These are phyloP conservation scores for Plasmodium cynomolgi DNA, from an alignment of 169 alveolate genomes.

Conservation along the genomic window DNA sequence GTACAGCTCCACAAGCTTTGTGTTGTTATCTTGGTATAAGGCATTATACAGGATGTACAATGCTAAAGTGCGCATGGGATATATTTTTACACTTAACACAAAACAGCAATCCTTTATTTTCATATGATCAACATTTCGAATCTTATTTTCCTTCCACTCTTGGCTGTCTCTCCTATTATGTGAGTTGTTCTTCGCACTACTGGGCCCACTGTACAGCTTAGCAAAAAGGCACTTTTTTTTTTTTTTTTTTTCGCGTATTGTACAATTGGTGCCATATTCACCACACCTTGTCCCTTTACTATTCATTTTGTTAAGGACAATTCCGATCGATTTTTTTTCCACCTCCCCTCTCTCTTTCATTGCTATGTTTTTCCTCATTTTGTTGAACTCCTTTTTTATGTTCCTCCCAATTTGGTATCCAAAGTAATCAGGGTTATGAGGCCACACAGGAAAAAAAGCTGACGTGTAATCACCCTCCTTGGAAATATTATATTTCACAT, in stretches of 20 bases:
- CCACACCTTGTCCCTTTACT: background rate
- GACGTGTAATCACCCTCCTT: slow-evolving; percentile 38
- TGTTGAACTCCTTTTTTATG: slow-evolving; percentile 39
- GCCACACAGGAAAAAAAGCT: slow-evolving; percentile 70
- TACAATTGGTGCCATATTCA: background rate
- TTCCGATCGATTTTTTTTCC: slow-evolving; percentile 2
- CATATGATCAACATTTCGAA: slow-evolving; percentile 27
- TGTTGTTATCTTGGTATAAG: slow-evolving; percentile 30
- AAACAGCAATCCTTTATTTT: slow-evolving; percentile 61
- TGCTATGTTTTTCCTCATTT: background rate
- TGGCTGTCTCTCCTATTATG: background rate
- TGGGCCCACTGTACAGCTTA: background rate
- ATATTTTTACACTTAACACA: slow-evolving; percentile 50
- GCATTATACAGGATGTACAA: slow-evolving; percentile 55
- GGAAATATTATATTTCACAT: slow-evolving; percentile 36
- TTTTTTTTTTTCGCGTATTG: background rate
- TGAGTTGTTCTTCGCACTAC: background rate
- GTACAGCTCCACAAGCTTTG: slow-evolving; percentile 33
- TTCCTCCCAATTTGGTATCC: slow-evolving; percentile 38
- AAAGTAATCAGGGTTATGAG: slow-evolving; percentile 55
- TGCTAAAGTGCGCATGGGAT: slow-evolving; percentile 47
- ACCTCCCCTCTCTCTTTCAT: slow-evolving; percentile 5
- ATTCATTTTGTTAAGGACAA: slow-evolving; percentile 16
- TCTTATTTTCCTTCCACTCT: background rate
- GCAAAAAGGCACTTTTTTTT: slow-evolving; percentile 1